These are phyloP conservation scores for Dalbergia oliveri DNA, from an alignment of 306 rosid species.

Conservation along the genomic window DNA sequence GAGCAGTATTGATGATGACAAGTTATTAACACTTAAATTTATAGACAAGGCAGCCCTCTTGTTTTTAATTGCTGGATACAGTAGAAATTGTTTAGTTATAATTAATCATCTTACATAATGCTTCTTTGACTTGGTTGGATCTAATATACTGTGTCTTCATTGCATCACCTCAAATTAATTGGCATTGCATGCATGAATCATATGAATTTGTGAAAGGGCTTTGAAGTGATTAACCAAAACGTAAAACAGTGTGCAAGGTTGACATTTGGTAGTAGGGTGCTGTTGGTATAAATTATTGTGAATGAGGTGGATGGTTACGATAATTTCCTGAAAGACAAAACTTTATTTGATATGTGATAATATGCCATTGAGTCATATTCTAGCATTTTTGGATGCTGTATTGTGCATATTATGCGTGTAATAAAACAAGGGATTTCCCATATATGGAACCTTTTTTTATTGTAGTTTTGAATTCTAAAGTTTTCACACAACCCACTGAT, in stretches of 20 bases:
- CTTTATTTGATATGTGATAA: background rate
- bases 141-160: slow-evolving; percentile 31
- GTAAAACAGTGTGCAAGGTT: background rate
- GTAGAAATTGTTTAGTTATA: background rate
- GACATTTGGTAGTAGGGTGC: slow-evolving; percentile 6
- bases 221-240: slow-evolving; percentile 14
- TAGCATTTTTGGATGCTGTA: slow-evolving; percentile 23
- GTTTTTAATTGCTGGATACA: slow-evolving; percentile 6
- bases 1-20: background rate
- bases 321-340: slow-evolving; percentile 6
- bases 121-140: slow-evolving; percentile 3
- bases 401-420: background rate
- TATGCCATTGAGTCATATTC: slow-evolving; percentile 2
- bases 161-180: slow-evolving; percentile 19
- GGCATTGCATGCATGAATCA: slow-evolving; percentile 5
- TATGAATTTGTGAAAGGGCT: slow-evolving; percentile 27
- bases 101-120: slow-evolving; percentile 3
- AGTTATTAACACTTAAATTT: background rate
- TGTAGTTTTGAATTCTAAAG: slow-evolving; percentile 2
- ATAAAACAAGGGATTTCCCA: slow-evolving; percentile 20
- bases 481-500: background rate
- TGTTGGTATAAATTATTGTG: background rate
- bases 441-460: background rate
- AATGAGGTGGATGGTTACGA: slow-evolving; percentile 1
- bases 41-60: background rate